These are phyloP conservation scores for Ceratocystis huliohia DNA, from an alignment of 2,329 filamentous ascomycete genomes.

Conservation along the genomic window DNA sequence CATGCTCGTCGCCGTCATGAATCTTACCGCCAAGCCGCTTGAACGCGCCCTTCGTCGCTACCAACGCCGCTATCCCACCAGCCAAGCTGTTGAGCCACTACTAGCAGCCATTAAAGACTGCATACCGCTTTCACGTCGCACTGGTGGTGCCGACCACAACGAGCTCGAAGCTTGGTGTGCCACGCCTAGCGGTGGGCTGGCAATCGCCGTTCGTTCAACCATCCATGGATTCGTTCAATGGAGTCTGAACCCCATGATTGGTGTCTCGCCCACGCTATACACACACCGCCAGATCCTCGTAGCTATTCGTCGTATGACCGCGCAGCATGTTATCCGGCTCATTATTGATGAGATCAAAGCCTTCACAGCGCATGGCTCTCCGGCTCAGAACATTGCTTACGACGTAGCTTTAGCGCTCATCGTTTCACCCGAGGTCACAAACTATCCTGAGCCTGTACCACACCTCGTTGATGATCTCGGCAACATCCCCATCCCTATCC, in stretches of 20 bases:
- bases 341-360: constrained; percentile 51
- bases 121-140: constrained; percentile 47
- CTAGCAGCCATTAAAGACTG: constrained; percentile 50
- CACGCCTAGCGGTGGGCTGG: constrained; percentile 43
- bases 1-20: constrained; percentile 60
- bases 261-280: constrained; percentile 50
- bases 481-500: constrained; percentile 30
- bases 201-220: constrained; percentile 45
- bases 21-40: constrained; percentile 55
- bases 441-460: constrained; percentile 28
- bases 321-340: constrained; percentile 40
- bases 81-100: constrained; percentile 57
- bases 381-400: constrained; percentile 45
- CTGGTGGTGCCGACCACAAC: constrained; percentile 47
- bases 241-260: constrained; percentile 45
- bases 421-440: constrained; percentile 50
- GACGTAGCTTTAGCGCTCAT: constrained; percentile 58
- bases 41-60: constrained; percentile 55
- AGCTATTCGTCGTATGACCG: constrained; percentile 27
- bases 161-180: constrained; percentile 58
- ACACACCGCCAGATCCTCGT: constrained; percentile 58
- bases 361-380: constrained; percentile 39
- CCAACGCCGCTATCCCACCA: constrained; percentile 52
- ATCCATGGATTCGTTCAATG: constrained; percentile 54
- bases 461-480: constrained; percentile 29